These are phyloP conservation scores for Chlorella sp. DNA, from an alignment of 139 green algal genomes.

Conservation along the genomic window DNA sequence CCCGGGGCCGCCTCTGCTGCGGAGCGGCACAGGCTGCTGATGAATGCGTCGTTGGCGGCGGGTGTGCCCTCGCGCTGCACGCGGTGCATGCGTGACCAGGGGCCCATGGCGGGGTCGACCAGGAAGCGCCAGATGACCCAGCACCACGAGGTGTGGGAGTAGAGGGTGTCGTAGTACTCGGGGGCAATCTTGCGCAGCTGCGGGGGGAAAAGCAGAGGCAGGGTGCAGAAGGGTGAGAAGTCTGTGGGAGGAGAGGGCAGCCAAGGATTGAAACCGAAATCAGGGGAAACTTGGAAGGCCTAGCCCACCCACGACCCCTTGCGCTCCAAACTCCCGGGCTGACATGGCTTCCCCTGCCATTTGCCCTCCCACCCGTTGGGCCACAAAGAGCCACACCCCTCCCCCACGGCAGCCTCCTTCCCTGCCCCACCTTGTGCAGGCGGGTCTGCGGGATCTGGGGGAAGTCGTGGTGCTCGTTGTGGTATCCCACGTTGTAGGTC, in stretches of 20 bases:
- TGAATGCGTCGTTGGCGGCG: constrained; percentile 33
- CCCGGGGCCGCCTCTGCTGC: background rate
- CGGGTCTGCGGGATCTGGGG: constrained; percentile 74
- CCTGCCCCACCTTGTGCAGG: constrained; percentile 53
- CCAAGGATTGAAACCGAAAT: too few species aligned
- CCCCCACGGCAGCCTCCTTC: too few species aligned
- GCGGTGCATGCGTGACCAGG: constrained; percentile 55
- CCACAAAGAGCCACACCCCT: background rate
- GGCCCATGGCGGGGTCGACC: constrained; percentile 63
- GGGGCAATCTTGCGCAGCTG: constrained; percentile 70
- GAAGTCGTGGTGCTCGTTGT: constrained; percentile 90
- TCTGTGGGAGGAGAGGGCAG: background rate
- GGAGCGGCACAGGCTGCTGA: constrained; percentile 16
- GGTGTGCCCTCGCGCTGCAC: constrained; percentile 25
- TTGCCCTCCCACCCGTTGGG: background rate
- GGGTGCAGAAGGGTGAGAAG: background rate
- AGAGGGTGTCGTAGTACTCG: constrained; percentile 74
- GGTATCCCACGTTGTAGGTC: constrained; percentile 82
- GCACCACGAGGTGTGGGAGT: constrained; percentile 69
- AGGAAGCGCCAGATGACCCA: constrained; percentile 76
- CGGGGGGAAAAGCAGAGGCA: background rate
- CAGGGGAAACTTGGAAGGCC: too few species aligned
- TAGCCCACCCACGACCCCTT: background rate
- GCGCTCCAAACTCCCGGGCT: background rate
- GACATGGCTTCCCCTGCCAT: background rate